Evolutionary conservation across 2,329 filamentous ascomycete genomes (phyloP).

Genomic region (Aspergillus fumigatiaffinis): DNA sequence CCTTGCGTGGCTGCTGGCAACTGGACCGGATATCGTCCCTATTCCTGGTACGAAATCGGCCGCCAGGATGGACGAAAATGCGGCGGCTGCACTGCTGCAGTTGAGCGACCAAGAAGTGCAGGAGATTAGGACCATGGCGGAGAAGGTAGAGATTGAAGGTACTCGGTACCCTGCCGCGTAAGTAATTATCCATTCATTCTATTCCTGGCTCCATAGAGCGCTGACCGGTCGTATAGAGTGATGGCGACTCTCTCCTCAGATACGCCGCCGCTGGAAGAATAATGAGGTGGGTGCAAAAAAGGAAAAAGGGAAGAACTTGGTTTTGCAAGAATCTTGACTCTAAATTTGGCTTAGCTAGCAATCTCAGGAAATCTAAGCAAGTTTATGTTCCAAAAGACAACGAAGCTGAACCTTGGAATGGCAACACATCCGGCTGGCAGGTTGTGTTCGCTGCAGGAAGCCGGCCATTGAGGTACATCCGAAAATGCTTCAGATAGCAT

Average conservation of each 20-base stretch:
- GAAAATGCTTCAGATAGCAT: neutral
- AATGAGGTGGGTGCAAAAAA: neutral
- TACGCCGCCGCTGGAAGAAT: slow-evolving; percentile 5
- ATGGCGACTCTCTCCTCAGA: slow-evolving; percentile 2
- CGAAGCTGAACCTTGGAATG: neutral
- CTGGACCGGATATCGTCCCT: slow-evolving; percentile 41
- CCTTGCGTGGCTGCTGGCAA: slow-evolving; percentile 60
- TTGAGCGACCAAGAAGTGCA: slow-evolving; percentile 19
- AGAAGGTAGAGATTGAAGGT: slow-evolving; percentile 11
- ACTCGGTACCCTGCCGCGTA: neutral
- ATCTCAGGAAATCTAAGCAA: too few species aligned
- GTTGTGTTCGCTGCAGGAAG: neutral
- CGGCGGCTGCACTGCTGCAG: slow-evolving; percentile 8
- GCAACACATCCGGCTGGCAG: neutral
- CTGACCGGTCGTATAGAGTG: slow-evolving; percentile 3
- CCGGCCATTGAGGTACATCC: neutral
- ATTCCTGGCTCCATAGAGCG: neutral
- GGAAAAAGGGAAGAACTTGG: too few species aligned
- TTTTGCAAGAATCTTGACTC: too few species aligned
- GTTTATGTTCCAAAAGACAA: too few species aligned
- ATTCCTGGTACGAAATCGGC: slow-evolving; percentile 26
- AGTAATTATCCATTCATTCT: neutral
- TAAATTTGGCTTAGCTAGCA: too few species aligned
- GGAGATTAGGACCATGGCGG: slow-evolving; percentile 13
- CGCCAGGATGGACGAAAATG: slow-evolving; percentile 20